A percentile compares a stretch with the other conserved stretches of the same genome.
These are phyloP conservation scores for Chaetothyriales sp. DNA, from an alignment of 2,329 filamentous ascomycete species.

Conservation along the genomic window DNA sequence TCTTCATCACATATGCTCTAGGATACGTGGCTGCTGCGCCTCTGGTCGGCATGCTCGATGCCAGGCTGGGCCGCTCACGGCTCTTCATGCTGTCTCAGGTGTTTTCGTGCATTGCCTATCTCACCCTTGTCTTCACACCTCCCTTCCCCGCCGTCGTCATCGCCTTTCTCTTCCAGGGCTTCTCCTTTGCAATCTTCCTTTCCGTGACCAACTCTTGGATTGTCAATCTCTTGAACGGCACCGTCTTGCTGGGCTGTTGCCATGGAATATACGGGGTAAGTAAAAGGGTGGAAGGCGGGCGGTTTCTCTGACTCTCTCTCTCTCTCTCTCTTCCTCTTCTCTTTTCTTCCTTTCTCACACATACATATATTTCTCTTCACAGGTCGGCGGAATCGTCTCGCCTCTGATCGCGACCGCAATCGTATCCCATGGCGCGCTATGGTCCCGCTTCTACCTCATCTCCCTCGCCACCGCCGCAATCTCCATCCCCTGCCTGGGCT, in stretches of 20 bases:
- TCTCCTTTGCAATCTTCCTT: slow-evolving; percentile 36
- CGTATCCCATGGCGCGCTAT: slow-evolving; percentile 44
- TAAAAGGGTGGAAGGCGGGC: too few relatives aligned
- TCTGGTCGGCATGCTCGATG: slow-evolving; percentile 48
- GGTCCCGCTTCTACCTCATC: slow-evolving; percentile 61
- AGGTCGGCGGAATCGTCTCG: slow-evolving; percentile 44
- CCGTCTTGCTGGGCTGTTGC: slow-evolving; percentile 30
- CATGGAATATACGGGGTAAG: slow-evolving; percentile 31
- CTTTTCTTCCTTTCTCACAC: background rate
- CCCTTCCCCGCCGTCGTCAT: slow-evolving; percentile 54
- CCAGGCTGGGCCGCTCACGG: slow-evolving; percentile 49
- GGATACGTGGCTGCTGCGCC: slow-evolving; percentile 63
- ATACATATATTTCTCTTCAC: slow-evolving; percentile 4
- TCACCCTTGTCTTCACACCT: slow-evolving; percentile 50
- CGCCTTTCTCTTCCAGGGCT: slow-evolving; percentile 53
- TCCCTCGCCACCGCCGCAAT: slow-evolving; percentile 42
- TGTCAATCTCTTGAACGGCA: slow-evolving; percentile 37
- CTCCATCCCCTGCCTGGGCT: slow-evolving; percentile 45
- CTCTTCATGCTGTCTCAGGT: slow-evolving; percentile 45
- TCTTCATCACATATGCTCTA: slow-evolving; percentile 63
- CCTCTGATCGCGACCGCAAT: slow-evolving; percentile 63
- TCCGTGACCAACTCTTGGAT: slow-evolving; percentile 43
- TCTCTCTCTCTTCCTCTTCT: background rate
- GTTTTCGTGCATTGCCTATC: slow-evolving; percentile 45
- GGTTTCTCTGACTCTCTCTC: too few relatives aligned